Conservation (phyloP, 1,284 basidiomycete species). For the Tilletia caries region DNA sequence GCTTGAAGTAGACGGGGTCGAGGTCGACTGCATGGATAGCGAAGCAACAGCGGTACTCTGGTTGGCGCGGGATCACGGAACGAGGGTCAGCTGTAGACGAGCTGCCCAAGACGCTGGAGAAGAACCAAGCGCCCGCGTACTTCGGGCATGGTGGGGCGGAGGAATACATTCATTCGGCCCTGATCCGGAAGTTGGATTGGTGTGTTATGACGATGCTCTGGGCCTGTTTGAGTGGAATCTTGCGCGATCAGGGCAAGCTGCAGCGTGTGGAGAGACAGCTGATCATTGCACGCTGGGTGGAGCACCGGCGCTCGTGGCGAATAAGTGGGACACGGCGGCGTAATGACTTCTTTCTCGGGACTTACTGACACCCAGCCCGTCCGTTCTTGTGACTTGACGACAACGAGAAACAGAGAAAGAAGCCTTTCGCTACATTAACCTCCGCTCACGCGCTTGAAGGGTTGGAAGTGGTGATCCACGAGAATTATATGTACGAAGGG, state of each 20-base stretch:
- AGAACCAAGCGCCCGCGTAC: constrained; percentile 59
- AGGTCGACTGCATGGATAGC: constrained; percentile 73
- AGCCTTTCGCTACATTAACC: too few relatives aligned
- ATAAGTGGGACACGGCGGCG: constrained; percentile 98
- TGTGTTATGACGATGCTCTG: constrained; percentile 96
- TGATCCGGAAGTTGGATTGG: constrained; percentile 71
- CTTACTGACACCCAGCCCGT: too few relatives aligned
- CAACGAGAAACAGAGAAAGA: too few relatives aligned
- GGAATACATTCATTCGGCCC: constrained; percentile 83
- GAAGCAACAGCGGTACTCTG: constrained; percentile 61
- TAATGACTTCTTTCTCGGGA: too few relatives aligned
- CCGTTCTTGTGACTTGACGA: too few relatives aligned
- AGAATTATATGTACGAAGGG: too few relatives aligned
- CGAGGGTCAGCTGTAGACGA: constrained; percentile 58
- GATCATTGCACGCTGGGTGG: constrained; percentile 93
- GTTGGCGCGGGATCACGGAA: constrained; percentile 78
- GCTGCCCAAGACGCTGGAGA: constrained; percentile 32
- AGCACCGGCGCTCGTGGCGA: constrained; percentile 86
- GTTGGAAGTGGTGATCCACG: too few relatives aligned
- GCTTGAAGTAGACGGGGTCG: constrained; percentile 76
- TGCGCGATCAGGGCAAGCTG: constrained; percentile 87
- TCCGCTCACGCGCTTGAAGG: too few relatives aligned
- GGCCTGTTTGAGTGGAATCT: constrained; percentile 90
- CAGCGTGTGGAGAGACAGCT: constrained; percentile 85
- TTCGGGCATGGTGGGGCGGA: constrained; percentile 96